These are phyloP conservation scores for Kodamaea anthophila DNA, from an alignment of 1,139 yeast genomes.

Conservation along the genomic window DNA sequence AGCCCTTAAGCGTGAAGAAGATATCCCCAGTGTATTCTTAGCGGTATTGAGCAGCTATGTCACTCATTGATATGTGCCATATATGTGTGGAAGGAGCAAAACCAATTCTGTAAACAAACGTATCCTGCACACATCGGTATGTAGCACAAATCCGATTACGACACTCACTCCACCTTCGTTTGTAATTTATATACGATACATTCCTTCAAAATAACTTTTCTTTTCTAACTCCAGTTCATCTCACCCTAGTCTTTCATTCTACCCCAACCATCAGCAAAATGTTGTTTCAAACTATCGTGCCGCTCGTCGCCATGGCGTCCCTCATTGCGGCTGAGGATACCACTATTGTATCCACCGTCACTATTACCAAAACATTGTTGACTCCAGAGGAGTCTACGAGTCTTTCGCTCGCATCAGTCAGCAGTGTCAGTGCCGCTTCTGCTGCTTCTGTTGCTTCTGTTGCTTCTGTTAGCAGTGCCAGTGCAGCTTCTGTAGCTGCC, in stretches of 20 bases:
- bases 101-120: no score
- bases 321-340: constrained; percentile 32
- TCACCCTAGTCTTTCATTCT: constrained; percentile 8
- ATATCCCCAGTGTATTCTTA: no score
- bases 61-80: no score
- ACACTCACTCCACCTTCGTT: background rate
- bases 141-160: no score
- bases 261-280: constrained; percentile 13
- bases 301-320: constrained; percentile 21
- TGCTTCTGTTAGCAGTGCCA: constrained; percentile 9
- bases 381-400: constrained; percentile 37
- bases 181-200: constrained; percentile 3
- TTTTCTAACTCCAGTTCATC: constrained; percentile 3
- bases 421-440: constrained; percentile 13
- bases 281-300: constrained; percentile 25
- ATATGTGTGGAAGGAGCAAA: no score
- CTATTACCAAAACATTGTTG: constrained; percentile 38
- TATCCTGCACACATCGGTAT: no score
- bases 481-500: constrained; percentile 11
- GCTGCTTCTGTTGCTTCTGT: constrained; percentile 10
- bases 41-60: no score
- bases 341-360: constrained; percentile 36
- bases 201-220: background rate
- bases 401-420: constrained; percentile 15
- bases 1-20: no score